Conservation (phyloP, 2,329 filamentous ascomycete species). For the Aspergillus proliferans region DNA sequence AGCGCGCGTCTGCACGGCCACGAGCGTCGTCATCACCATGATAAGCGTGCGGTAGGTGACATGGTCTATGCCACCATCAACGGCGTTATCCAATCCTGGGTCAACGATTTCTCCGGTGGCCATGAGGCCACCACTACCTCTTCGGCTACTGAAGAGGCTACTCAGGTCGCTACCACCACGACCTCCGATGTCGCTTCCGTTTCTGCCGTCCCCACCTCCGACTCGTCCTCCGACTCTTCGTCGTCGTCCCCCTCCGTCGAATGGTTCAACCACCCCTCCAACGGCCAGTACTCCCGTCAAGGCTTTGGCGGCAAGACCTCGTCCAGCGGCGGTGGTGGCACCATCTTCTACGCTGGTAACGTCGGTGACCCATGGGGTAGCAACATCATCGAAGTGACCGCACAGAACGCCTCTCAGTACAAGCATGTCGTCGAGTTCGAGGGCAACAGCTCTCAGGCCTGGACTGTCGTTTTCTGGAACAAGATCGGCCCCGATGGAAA, state of each 20-base stretch:
- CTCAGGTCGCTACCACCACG: slow-evolving; percentile 8
- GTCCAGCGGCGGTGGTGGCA: slow-evolving; percentile 8
- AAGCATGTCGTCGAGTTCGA: slow-evolving; percentile 30
- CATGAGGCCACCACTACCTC: slow-evolving; percentile 5
- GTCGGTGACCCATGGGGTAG: slow-evolving; percentile 33
- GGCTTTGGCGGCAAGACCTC: slow-evolving; percentile 28
- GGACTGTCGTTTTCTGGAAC: slow-evolving; percentile 38
- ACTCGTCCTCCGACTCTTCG: slow-evolving; percentile 1
- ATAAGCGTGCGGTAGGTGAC: slow-evolving; percentile 29
- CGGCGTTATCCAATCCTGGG: slow-evolving; percentile 28
- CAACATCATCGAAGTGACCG: slow-evolving; percentile 34
- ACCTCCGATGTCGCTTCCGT: slow-evolving; percentile 1
- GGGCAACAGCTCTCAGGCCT: slow-evolving; percentile 26
- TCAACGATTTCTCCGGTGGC: slow-evolving; percentile 26
- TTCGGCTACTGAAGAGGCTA: slow-evolving; percentile 9
- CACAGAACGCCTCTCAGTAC: slow-evolving; percentile 27
- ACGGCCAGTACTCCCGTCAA: slow-evolving; percentile 15
- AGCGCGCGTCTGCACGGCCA: slow-evolving; percentile 34
- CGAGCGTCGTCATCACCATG: slow-evolving; percentile 32
- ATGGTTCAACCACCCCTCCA: slow-evolving; percentile 18
- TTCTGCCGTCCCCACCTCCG: slow-evolving; percentile 10
- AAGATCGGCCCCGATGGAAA: slow-evolving; percentile 27
- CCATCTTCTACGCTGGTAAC: slow-evolving; percentile 29
- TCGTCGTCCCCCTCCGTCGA: slow-evolving; percentile 9
- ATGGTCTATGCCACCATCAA: slow-evolving; percentile 28